phyloP scores from a whole-genome alignment of 495 filamentous ascomycete species.

The Tuber brumale region DNA sequence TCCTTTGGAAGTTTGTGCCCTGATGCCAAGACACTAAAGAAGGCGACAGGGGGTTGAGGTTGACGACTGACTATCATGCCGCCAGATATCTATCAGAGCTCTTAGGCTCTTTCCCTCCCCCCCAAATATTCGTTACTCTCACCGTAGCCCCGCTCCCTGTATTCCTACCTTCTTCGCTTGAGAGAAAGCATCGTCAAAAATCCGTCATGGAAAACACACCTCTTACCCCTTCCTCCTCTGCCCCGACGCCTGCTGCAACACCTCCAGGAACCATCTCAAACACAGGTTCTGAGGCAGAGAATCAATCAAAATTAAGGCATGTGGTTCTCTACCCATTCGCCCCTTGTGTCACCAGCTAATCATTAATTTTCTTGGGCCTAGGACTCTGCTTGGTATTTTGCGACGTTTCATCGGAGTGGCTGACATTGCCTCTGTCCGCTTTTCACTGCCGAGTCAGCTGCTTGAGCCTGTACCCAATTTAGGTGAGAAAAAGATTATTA shows the following conservation, averaged over 20 bases:
- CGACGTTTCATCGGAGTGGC: slow-evolving; percentile 79
- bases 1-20: not conserved
- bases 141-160: slow-evolving; percentile 31
- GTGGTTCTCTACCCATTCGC: not conserved
- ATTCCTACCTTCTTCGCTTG: slow-evolving; percentile 21
- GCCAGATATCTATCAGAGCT: not conserved
- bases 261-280: slow-evolving; percentile 34
- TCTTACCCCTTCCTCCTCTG: slow-evolving; percentile 9
- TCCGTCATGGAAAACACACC: slow-evolving; percentile 1
- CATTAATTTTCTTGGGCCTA: slow-evolving; percentile 6
- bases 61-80: not conserved
- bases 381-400: slow-evolving; percentile 39
- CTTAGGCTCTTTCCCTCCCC: slow-evolving; percentile 15
- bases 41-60: not conserved
- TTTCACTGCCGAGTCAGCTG: slow-evolving; percentile 90
- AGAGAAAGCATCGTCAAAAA: slow-evolving; percentile 9
- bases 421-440: slow-evolving; percentile 90
- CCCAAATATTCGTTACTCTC: slow-evolving; percentile 22
- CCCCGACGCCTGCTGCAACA: slow-evolving; percentile 27
- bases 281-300: slow-evolving; percentile 35
- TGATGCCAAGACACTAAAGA: not conserved
- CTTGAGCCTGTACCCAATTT: slow-evolving; percentile 93
- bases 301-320: slow-evolving; percentile 40
- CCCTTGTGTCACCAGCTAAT: slow-evolving; percentile 11
- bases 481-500: slow-evolving; percentile 48